Evolutionary conservation across 2,329 filamentous ascomycete species (phyloP).

Genomic region (Balansia obtecta): DNA sequence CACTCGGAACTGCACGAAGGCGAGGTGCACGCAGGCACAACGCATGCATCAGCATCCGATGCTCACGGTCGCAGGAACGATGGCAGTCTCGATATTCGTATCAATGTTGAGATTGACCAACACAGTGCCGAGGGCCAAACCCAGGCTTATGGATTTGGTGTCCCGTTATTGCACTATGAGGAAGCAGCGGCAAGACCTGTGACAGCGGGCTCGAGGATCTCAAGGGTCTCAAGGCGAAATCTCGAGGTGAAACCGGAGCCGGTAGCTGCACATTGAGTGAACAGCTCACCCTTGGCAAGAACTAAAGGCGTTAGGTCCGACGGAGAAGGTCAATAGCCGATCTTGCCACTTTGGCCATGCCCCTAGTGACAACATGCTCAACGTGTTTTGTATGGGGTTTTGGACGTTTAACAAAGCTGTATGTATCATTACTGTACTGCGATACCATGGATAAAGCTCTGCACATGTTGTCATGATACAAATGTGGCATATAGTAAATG

Average conservation of each 20-base stretch:
- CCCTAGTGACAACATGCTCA: neutral
- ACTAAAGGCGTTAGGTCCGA: neutral
- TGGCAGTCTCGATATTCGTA: constrained; percentile 62
- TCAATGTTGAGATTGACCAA: constrained; percentile 82
- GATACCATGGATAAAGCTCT: neutral
- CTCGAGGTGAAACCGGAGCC: neutral
- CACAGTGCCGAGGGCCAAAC: constrained; percentile 71
- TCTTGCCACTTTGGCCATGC: neutral
- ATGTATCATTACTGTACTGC: neutral
- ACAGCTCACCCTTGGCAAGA: neutral
- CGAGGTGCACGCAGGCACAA: constrained; percentile 66
- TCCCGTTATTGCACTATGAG: constrained; percentile 53
- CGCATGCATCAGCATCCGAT: constrained; percentile 56
- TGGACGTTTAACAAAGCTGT: neutral
- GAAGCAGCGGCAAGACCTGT: constrained; percentile 10
- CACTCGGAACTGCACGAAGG: constrained; percentile 63
- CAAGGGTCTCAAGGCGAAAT: constrained; percentile 6
- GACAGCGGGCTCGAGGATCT: neutral
- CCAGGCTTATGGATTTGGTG: constrained; percentile 68
- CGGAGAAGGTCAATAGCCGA: neutral
- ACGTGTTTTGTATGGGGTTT: neutral
- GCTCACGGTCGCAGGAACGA: constrained; percentile 43
- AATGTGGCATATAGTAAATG: too few species aligned
- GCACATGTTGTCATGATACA: too few species aligned
- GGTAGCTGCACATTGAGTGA: neutral